These are phyloP conservation scores for Mortierella sp. DNA, from an alignment of 371 early-diverging fungal species.

Conservation along the genomic window DNA sequence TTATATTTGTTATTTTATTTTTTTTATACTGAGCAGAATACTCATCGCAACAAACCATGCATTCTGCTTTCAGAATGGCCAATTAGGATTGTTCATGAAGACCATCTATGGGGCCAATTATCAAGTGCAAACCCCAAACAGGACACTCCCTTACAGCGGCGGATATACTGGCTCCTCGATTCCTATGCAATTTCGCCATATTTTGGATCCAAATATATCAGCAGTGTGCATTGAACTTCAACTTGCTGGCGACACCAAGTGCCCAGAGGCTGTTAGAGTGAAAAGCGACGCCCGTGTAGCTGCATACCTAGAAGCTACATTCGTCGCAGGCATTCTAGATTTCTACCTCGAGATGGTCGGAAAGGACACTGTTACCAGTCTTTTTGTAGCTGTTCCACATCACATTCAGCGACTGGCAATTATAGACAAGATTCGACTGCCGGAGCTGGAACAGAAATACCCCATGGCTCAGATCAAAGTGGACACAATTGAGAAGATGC, in stretches of 20 bases:
- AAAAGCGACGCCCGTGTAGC: conserved; percentile 24
- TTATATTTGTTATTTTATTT: background rate
- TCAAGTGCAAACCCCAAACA: conserved; percentile 27
- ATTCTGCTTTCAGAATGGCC: conserved; percentile 58
- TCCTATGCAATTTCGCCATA: conserved; percentile 43
- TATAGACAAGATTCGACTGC: conserved; percentile 9
- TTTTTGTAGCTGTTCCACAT: conserved; percentile 68
- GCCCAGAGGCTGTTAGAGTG: conserved; percentile 18
- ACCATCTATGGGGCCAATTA: conserved; percentile 66
- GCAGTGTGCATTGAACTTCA: conserved; percentile 61
- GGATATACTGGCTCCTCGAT: conserved; percentile 26
- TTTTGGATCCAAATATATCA: conserved; percentile 59
- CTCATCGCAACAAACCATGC: background rate
- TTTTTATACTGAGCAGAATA: background rate
- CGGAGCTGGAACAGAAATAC: conserved; percentile 28
- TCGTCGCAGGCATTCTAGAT: conserved; percentile 58
- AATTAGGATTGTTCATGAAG: conserved; percentile 66
- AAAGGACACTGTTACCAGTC: conserved; percentile 24
- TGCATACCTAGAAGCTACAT: conserved; percentile 58
- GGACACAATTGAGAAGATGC: conserved; percentile 69
- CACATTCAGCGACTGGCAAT: conserved; percentile 66
- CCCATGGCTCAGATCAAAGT: conserved; percentile 50
- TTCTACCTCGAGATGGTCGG: conserved; percentile 56
- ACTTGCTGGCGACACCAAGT: conserved; percentile 1
- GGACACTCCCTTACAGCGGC: conserved; percentile 39